Percentiles rank a stretch among this genome's conserved stretches.
Conservation (phyloP, 2,329 filamentous ascomycete genomes). For the Fusarium stilboides region DNA sequence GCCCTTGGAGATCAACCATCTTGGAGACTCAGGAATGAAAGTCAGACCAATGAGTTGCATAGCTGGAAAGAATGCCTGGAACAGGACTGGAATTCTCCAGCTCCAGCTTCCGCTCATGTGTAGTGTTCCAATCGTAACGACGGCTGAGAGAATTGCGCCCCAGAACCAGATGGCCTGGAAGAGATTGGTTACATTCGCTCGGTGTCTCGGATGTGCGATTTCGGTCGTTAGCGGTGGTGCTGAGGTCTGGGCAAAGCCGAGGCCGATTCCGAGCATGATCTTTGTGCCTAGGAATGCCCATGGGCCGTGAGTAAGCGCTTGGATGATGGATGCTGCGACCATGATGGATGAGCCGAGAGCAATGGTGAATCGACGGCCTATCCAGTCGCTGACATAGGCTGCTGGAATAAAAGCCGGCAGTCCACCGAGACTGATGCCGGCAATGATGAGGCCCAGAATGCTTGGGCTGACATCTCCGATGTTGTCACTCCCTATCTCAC, state of each 20-base stretch:
- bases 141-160: conserved; percentile 32
- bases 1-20: conserved; percentile 52
- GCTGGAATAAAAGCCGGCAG: conserved; percentile 35
- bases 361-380: conserved; percentile 36
- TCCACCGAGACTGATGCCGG: conserved; percentile 40
- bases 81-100: conserved; percentile 33
- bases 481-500: conserved; percentile 16
- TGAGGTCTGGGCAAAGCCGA: conserved; percentile 34
- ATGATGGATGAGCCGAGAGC: conserved; percentile 30
- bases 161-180: conserved; percentile 40
- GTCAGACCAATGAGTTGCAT: conserved; percentile 22
- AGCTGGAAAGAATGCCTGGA: conserved; percentile 24
- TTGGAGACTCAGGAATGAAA: conserved; percentile 60
- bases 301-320: conserved; percentile 10
- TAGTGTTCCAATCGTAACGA: conserved; percentile 31
- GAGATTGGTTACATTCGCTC: conserved; percentile 36
- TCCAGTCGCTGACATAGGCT: conserved; percentile 33
- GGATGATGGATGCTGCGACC: conserved; percentile 23
- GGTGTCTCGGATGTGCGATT: conserved; percentile 37
- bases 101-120: conserved; percentile 33
- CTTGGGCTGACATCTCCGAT: conserved; percentile 32
- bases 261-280: conserved; percentile 35
- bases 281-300: conserved; percentile 31
- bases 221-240: conserved; percentile 33
- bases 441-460: conserved; percentile 37